Evolutionary conservation across 768 basidiomycete species (phyloP), one percentile per base, ranked within the genome.

Genomic region (Nevesoporus exiguus): DNA sequence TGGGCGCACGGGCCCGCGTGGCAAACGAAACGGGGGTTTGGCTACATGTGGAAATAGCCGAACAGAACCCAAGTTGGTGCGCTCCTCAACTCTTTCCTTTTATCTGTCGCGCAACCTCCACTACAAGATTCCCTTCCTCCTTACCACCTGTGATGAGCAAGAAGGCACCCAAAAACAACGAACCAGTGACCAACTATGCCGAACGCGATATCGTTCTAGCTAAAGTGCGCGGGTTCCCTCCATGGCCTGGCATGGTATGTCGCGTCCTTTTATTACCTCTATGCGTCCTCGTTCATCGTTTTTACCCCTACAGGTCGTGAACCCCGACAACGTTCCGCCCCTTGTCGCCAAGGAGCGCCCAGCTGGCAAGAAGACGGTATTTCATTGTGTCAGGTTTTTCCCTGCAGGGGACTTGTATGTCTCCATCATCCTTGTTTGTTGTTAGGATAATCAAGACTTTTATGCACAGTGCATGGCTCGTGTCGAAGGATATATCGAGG

Each of bases 191-290:
- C 13, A 75, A 76, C 43, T 96, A 90, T 70, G 78, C 79, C 22
- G 67, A 80, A 51, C 85, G 88, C 72, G 94, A 98, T 66, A 77
- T 93, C 61, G 93, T 98, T 36, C 83, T 98, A 56, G 93, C 83
- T 24, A 95, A 96, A 77, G 75, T 99, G 68, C 91, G 90, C 75
- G 97, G 96, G 10, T 98, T 78, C 75, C 93, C 97, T 2, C 80
- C 89, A 5, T 99, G 97, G 97, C 97, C 94, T 51, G 92, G 85
- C 69, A 88, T 90, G 77, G 96, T 96, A 68, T 73, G 90, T 81
- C 54, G 58, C 65, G 65, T 60, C 56, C 61, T 46, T 59, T 58
- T 46, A 55, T 56, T 52, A 56, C 50, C 43, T 46, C 49, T 45
- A 39, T 43, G 56, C 40, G 49, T 34, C 50, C 33, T 41, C 31